Conservation (phyloP, 495 filamentous ascomycete species). For the Aspergillus haitiensis region DNA sequence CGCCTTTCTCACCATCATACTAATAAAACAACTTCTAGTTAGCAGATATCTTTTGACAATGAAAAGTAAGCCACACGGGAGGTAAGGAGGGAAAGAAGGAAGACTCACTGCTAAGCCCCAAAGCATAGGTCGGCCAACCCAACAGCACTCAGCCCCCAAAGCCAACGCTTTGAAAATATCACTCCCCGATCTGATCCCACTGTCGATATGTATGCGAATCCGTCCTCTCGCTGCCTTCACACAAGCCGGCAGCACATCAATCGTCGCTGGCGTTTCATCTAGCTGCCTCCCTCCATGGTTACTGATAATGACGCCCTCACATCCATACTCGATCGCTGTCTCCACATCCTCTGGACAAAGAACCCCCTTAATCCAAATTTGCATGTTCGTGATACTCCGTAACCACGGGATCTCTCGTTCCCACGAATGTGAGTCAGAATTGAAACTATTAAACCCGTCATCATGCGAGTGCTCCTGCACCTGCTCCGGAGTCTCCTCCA, state of each 20-base stretch:
- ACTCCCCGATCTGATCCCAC: conserved; percentile 61
- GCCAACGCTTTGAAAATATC: conserved; percentile 72
- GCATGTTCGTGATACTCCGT: conserved; percentile 53
- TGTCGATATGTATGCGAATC: conserved; percentile 68
- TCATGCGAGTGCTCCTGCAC: conserved; percentile 54
- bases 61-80: background rate
- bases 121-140: conserved; percentile 62
- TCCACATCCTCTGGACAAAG: conserved; percentile 56
- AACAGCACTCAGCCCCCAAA: conserved; percentile 63
- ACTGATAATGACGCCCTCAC: conserved; percentile 60
- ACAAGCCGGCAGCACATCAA: conserved; percentile 66
- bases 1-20: conserved; percentile 44
- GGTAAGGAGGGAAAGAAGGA: background rate
- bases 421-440: conserved; percentile 71
- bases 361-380: conserved; percentile 59
- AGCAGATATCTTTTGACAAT: background rate
- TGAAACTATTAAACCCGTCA: conserved; percentile 54
- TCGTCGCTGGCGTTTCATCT: conserved; percentile 62
- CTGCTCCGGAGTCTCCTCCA: conserved; percentile 67
- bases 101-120: conserved; percentile 41
- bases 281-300: conserved; percentile 73
- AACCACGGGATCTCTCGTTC: conserved; percentile 43
- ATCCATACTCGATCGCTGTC: conserved; percentile 52
- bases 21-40: conserved; percentile 21
- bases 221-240: conserved; percentile 54